Evolutionary conservation across 768 basidiomycete species (phyloP).

Genomic region (Kwoniella heveanensis): DNA sequence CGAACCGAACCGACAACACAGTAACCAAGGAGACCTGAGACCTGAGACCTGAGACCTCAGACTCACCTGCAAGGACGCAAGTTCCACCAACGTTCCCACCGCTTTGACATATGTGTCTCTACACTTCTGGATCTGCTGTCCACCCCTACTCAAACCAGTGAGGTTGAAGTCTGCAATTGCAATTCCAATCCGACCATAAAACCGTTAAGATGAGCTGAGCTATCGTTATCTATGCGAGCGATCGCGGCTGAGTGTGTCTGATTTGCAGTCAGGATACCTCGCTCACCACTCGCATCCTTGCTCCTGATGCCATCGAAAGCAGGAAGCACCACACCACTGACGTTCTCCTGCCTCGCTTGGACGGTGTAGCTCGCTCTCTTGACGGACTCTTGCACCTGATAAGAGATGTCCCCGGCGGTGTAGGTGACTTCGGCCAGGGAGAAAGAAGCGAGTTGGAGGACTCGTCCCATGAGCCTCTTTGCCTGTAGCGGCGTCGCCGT

Average conservation of each 20-base stretch:
- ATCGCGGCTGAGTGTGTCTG: no score
- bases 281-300: conserved; percentile 71
- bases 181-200: no score
- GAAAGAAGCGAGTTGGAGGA: conserved; percentile 98
- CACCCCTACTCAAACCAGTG: conserved; percentile 93
- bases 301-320: conserved; percentile 87
- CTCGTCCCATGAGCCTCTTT: conserved; percentile 97
- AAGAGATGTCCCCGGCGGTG: conserved; percentile 89
- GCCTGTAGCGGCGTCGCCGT: no score
- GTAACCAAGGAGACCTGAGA: no score
- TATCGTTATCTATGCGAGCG: not conserved
- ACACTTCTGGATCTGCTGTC: conserved; percentile 91
- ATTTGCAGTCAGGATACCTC: not conserved
- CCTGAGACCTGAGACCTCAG: no score
- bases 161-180: conserved; percentile 97
- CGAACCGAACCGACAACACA: no score
- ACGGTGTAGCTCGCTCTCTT: conserved; percentile 89
- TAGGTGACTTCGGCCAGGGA: conserved; percentile 99
- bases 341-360: conserved; percentile 94
- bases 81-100: conserved; percentile 92
- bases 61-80: conserved; percentile 73
- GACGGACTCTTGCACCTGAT: conserved; percentile 95
- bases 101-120: conserved; percentile 98
- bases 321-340: conserved; percentile 92
- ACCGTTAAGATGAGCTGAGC: no score